Conservation (phyloP, 495 filamentous ascomycete genomes). For the Daldinia vernicosa region DNA sequence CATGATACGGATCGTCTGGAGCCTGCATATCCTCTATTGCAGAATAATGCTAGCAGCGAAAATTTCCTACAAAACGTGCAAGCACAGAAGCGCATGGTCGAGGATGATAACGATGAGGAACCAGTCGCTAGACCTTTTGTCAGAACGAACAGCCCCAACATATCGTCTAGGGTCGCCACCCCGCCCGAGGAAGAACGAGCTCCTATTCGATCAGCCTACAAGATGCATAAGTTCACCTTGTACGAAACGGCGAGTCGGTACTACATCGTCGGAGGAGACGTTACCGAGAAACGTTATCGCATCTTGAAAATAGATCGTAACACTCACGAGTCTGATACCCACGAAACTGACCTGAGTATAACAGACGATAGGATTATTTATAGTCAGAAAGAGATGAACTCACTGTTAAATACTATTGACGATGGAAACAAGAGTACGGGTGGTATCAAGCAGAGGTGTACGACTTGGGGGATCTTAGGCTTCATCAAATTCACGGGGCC, state of each 20-base stretch:
- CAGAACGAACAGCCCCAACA: slow-evolving; percentile 66
- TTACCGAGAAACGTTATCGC: slow-evolving; percentile 85
- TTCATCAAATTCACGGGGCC: slow-evolving; percentile 95
- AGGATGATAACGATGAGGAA: slow-evolving; percentile 72
- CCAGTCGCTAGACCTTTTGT: slow-evolving; percentile 71
- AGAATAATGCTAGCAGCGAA: slow-evolving; percentile 54
- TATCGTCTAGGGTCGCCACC: slow-evolving; percentile 46
- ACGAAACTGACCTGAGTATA: slow-evolving; percentile 81
- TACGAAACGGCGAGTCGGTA: slow-evolving; percentile 94
- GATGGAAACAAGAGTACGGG: slow-evolving; percentile 92
- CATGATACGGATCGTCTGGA: slow-evolving; percentile 15
- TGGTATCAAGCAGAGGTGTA: slow-evolving; percentile 89
- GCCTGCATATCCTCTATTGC: slow-evolving; percentile 53
- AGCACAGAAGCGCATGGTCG: slow-evolving; percentile 48
- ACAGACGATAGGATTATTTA: slow-evolving; percentile 96
- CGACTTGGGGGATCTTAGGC: slow-evolving; percentile 90
- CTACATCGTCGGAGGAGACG: slow-evolving; percentile 91
- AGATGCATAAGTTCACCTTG: slow-evolving; percentile 94
- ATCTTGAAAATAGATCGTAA: slow-evolving; percentile 96
- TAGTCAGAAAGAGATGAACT: slow-evolving; percentile 89
- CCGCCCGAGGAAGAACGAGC: slow-evolving; percentile 62
- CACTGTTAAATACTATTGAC: slow-evolving; percentile 91
- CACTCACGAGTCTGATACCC: slow-evolving; percentile 78
- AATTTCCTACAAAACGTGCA: slow-evolving; percentile 44
- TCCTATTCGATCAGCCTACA: slow-evolving; percentile 74